These are phyloP conservation scores for Cladophialophora yegresii DNA, from an alignment of 2,329 filamentous ascomycete species.

Conservation along the genomic window DNA sequence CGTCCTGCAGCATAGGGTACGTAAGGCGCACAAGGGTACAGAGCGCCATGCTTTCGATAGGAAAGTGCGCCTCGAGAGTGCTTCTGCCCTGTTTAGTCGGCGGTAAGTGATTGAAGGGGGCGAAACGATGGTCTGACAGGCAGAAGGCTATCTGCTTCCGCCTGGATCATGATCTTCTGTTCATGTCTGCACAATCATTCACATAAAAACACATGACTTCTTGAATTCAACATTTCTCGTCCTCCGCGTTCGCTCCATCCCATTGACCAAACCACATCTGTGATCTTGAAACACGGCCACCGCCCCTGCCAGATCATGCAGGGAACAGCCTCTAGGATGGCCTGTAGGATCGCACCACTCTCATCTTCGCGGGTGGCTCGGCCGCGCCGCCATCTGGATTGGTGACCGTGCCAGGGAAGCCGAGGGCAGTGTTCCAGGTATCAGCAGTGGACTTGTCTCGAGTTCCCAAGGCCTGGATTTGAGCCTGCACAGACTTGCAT, in stretches of 20 bases:
- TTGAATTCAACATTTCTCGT: not conserved
- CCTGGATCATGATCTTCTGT: not conserved
- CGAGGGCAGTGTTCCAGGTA: slow-evolving; percentile 46
- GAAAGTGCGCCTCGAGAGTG: not conserved
- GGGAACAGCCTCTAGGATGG: not conserved
- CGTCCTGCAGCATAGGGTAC: no score
- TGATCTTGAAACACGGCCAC: not conserved
- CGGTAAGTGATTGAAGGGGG: not conserved
- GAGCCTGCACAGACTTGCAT: slow-evolving; percentile 56
- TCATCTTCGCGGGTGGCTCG: slow-evolving; percentile 29
- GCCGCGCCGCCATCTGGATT: slow-evolving; percentile 30
- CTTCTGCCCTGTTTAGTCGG: not conserved
- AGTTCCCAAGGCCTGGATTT: slow-evolving; percentile 52
- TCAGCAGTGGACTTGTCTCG: slow-evolving; percentile 47
- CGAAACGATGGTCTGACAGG: not conserved
- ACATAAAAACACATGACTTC: not conserved
- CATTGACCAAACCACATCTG: not conserved
- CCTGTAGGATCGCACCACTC: slow-evolving; percentile 18
- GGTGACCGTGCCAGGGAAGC: slow-evolving; percentile 39
- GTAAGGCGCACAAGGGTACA: no score
- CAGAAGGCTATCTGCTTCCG: not conserved
- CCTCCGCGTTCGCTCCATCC: not conserved
- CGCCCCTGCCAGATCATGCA: not conserved
- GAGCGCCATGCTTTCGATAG: no score
- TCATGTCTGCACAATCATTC: not conserved